Percentiles rank a stretch among this genome's conserved stretches.
These are phyloP conservation scores for Eremothecium sinecaudum DNA, from an alignment of 1,139 yeast genomes.

Conservation along the genomic window DNA sequence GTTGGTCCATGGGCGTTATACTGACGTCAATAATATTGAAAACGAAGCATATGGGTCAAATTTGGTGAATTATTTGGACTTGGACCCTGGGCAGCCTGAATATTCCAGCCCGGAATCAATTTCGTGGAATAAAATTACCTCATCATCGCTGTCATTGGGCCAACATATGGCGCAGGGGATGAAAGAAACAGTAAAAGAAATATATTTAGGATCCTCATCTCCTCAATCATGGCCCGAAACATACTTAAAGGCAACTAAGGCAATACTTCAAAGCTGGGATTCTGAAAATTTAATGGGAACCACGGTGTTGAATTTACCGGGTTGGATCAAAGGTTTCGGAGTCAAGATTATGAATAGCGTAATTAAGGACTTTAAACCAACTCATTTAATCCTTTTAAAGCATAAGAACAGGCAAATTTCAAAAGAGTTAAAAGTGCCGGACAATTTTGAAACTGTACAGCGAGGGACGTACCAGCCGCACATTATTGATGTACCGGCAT, in stretches of 20 bases:
- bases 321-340: constrained; percentile 92
- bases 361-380: constrained; percentile 42
- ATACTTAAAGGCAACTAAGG: constrained; percentile 41
- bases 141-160: constrained; percentile 15
- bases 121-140: constrained; percentile 24
- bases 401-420: constrained; percentile 23
- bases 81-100: constrained; percentile 92
- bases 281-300: constrained; percentile 31
- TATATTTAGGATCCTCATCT: constrained; percentile 59
- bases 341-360: constrained; percentile 50
- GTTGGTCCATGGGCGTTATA: constrained; percentile 17
- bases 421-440: constrained; percentile 25
- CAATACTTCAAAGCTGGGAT: constrained; percentile 35
- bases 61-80: constrained; percentile 47
- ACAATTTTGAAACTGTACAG: constrained; percentile 14
- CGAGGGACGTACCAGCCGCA: constrained; percentile 17
- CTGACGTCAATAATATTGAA: constrained; percentile 7
- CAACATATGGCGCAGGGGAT: constrained; percentile 22
- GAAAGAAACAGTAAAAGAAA: constrained; percentile 30
- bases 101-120: constrained; percentile 57
- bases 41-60: constrained; percentile 8
- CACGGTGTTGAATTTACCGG: constrained; percentile 73
- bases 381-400: constrained; percentile 45
- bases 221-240: constrained; percentile 62
- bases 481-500: constrained; percentile 14